Evolutionary conservation across 179 eudicot species (phyloP).

Genomic region (Corrigiola litoralis): DNA sequence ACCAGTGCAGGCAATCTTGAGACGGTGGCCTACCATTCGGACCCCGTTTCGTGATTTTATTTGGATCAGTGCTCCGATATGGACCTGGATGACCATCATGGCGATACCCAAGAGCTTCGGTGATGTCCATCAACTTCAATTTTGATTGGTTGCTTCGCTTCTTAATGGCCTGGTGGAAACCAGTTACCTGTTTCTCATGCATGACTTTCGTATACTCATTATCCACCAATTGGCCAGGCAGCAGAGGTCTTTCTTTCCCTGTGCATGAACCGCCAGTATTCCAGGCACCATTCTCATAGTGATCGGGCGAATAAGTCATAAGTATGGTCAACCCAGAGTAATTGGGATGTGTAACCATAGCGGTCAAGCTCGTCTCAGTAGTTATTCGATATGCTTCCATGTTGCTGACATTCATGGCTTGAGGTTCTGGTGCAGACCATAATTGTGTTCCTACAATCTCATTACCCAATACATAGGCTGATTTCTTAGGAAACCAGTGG

Average conservation of each 20-base stretch:
- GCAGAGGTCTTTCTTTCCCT: conserved; percentile 59
- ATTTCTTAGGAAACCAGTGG: conserved; percentile 85
- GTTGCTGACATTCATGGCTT: conserved; percentile 39
- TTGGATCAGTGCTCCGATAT: conserved; percentile 58
- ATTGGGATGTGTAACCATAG: conserved; percentile 53
- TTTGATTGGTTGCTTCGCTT: conserved; percentile 45
- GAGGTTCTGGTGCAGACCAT: conserved; percentile 52
- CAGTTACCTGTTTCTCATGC: conserved; percentile 65
- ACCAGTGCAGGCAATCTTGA: conserved; percentile 94
- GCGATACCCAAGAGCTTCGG: conserved; percentile 60
- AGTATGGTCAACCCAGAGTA: conserved; percentile 69
- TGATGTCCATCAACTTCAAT: conserved; percentile 71
- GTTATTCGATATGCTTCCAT: conserved; percentile 61
- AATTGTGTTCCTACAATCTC: conserved; percentile 74
- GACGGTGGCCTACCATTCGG: conserved; percentile 80
- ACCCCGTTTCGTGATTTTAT: conserved; percentile 62
- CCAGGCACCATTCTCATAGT: conserved; percentile 86
- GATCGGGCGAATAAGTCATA: conserved; percentile 78
- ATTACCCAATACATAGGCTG: conserved; percentile 52
- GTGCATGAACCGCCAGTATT: conserved; percentile 90
- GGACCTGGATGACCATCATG: conserved; percentile 96
- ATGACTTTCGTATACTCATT: conserved; percentile 62
- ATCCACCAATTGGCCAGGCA: conserved; percentile 48
- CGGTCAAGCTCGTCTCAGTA: conserved; percentile 55
- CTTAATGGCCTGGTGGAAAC: conserved; percentile 47